These are phyloP conservation scores for Dendrothele bispora DNA, from an alignment of 768 basidiomycete species.

Conservation along the genomic window DNA sequence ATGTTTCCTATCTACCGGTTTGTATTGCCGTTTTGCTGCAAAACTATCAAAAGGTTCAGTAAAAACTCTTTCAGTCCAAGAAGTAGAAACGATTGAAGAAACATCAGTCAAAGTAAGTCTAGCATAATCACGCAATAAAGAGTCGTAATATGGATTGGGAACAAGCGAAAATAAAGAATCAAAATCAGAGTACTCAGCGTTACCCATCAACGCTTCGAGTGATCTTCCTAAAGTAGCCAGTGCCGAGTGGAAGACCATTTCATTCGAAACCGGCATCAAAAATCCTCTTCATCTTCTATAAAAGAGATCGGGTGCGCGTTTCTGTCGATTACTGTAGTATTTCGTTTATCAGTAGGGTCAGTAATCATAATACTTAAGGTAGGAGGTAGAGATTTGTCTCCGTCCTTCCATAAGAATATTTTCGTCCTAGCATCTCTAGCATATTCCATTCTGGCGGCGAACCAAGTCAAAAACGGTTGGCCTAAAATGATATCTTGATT, in stretches of 20 bases:
- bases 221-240: slow-evolving; percentile 4
- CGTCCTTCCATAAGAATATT: background rate
- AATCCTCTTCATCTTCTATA: background rate
- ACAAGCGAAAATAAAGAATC: background rate
- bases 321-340: background rate
- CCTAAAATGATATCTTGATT: no score
- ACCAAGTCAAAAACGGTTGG: no score
- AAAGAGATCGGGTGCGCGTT: no score
- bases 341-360: no score
- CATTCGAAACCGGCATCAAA: background rate
- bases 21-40: slow-evolving; percentile 16
- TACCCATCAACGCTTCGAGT: background rate
- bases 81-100: background rate
- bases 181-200: background rate
- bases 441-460: slow-evolving; percentile 7
- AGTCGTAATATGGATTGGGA: background rate
- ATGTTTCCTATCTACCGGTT: slow-evolving; percentile 25
- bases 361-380: background rate
- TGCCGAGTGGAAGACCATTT: background rate
- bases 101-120: background rate
- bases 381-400: background rate
- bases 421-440: background rate
- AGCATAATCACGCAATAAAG: background rate
- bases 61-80: background rate
- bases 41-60: background rate